phyloP scores from a whole-genome alignment of 2,329 filamentous ascomycete genomes.

The Phialophora macrospora region DNA sequence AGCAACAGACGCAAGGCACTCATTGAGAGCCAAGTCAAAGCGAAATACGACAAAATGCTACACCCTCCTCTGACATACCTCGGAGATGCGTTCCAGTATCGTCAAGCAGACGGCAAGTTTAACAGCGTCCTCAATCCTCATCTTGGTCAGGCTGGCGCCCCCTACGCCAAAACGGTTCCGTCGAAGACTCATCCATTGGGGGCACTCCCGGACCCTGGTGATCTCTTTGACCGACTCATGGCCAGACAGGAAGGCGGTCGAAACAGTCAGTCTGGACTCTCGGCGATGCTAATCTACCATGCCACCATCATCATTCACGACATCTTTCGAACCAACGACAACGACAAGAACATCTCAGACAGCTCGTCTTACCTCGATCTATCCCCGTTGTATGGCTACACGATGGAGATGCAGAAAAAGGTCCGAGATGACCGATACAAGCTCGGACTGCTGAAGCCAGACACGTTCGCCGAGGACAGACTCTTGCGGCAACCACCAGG shows the following conservation, averaged over 20 bases:
- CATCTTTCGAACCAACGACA: conserved; percentile 8
- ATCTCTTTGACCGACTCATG: conserved; percentile 3
- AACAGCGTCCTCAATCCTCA: conserved; percentile 1
- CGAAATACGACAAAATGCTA: conserved; percentile 7
- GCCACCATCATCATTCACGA: conserved; percentile 9
- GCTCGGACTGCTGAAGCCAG: conserved; percentile 5
- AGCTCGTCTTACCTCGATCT: conserved; percentile 4
- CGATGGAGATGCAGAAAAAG: neutral
- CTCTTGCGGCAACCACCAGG: conserved; percentile 3
- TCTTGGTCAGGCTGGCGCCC: conserved; percentile 6
- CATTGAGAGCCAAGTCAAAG: neutral
- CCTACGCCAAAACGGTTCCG: conserved; percentile 2
- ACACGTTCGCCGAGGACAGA: conserved; percentile 7
- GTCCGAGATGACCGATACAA: conserved; percentile 2
- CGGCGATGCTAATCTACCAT: conserved; percentile 5
- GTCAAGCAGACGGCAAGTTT: conserved; percentile 5
- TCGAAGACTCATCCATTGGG: conserved; percentile 4
- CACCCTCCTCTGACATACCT: conserved; percentile 6
- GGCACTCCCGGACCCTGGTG: neutral
- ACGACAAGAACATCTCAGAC: conserved; percentile 5
- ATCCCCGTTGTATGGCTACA: conserved; percentile 1
- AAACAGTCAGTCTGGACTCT: conserved; percentile 4
- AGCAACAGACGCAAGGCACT: neutral
- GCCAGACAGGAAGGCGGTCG: conserved; percentile 5
- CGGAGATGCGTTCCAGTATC: conserved; percentile 7